phyloP scores from a whole-genome alignment of 257 asterid species.

The Schizonepeta tenuifolia region DNA sequence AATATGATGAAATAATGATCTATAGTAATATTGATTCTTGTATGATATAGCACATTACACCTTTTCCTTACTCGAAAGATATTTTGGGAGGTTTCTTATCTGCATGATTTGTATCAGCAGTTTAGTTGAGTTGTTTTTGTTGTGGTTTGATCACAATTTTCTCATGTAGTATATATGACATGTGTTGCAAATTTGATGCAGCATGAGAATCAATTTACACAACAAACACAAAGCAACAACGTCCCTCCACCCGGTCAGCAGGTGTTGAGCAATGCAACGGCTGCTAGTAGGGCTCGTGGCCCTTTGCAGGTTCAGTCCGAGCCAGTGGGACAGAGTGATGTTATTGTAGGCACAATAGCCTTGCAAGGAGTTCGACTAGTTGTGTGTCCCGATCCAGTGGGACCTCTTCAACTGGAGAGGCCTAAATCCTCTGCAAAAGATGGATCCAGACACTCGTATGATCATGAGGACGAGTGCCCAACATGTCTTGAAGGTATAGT shows the following conservation, averaged over 20 bases:
- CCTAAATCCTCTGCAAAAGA: conserved; percentile 30
- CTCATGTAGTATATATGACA: background rate
- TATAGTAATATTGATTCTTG: background rate
- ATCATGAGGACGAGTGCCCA: conserved; percentile 51
- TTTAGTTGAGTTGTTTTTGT: background rate
- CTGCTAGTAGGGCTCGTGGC: conserved; percentile 21
- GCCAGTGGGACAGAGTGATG: conserved; percentile 28
- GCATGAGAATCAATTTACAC: conserved; percentile 32
- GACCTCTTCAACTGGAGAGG: background rate
- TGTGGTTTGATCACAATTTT: background rate
- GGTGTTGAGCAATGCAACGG: conserved; percentile 5
- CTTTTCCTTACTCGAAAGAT: background rate
- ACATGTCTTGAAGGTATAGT: conserved; percentile 71
- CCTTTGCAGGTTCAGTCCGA: conserved; percentile 39
- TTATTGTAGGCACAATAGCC: conserved; percentile 15
- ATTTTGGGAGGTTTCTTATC: background rate
- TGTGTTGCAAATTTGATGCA: conserved; percentile 23
- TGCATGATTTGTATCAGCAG: background rate
- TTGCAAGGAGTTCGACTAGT: background rate
- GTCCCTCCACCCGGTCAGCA: conserved; percentile 31
- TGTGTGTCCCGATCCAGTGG: conserved; percentile 5
- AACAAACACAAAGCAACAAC: conserved; percentile 13
- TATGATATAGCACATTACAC: background rate
- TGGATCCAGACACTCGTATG: background rate
- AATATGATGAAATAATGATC: too few relatives aligned